Evolutionary conservation across 805 yeast species (phyloP), one percentile per base, ranked within the genome.

Genomic region (Suhomyces sp.): DNA sequence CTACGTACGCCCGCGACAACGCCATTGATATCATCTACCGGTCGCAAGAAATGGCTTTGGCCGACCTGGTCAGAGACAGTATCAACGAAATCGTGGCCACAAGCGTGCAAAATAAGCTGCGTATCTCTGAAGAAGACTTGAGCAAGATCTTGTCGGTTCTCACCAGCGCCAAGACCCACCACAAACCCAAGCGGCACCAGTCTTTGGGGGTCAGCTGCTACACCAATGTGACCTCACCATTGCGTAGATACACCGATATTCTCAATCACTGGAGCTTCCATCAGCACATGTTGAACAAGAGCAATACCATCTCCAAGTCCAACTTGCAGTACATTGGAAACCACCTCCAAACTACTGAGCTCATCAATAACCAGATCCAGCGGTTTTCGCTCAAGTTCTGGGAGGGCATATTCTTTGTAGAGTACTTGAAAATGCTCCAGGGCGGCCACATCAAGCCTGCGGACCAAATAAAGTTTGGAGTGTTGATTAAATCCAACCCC

Each of bases 191-290:
- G 0, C 63, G 60, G 0, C 97, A 91, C 68, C 72, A 76, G 22
- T 81, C 87, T 57, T 68, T 90, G 26, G 96, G 92, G 3, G 68
- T 88, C 7, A 66, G 69, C 0, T 65, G 71, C 5, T 90, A 92
- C 62, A 76, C 87, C 5, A 87, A 90, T 17, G 86, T 88, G 7
- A 92, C 98, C 0, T 91, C 70, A 2, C 70, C 70, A 2, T 59
- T 66, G 51, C 47, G 70, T 48, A 54, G 70, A 48, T 65, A 62
- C 45, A 61, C 62, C 6, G 70, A 66, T 46, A 59, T 65, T 57
- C 66, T 91, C 7, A 86, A 86, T 61, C 97, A 92, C 62, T 81
- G 92, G 82, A 93, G 88, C 40, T 51, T 57, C 19, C 54, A 54
- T 15, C 52, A 54, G 27, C 35, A 50, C 29, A 35, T 57, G 38